Percentiles rank a stretch among this genome's conserved stretches.
phyloP scores from a whole-genome alignment of 2,329 filamentous ascomycete genomes.

The Lachnellula occidentalis region DNA sequence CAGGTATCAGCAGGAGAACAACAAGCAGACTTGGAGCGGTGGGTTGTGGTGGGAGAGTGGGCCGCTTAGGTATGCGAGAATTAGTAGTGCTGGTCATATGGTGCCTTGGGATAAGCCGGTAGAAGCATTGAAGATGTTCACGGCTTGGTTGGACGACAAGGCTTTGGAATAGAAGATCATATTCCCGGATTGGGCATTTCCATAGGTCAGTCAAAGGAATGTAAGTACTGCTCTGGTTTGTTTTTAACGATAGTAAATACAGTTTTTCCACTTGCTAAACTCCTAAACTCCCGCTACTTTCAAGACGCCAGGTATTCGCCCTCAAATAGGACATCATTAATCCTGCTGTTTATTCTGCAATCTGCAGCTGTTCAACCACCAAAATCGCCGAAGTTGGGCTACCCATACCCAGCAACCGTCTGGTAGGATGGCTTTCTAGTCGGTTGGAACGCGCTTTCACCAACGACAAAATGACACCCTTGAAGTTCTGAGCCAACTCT shows the following conservation, averaged over 20 bases:
- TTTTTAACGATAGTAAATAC: too few relatives aligned
- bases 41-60: constrained; percentile 21
- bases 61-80: constrained; percentile 16
- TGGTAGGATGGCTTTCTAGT: background rate
- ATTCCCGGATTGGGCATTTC: too few relatives aligned
- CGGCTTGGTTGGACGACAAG: constrained; percentile 16
- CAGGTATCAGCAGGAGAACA: constrained; percentile 19
- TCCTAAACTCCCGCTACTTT: too few relatives aligned
- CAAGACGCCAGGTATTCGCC: too few relatives aligned
- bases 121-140: constrained; percentile 18
- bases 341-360: background rate
- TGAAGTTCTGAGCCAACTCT: constrained; percentile 12
- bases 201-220: too few relatives aligned
- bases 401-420: background rate
- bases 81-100: constrained; percentile 23
- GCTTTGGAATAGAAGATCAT: background rate
- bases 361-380: background rate
- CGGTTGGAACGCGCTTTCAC: constrained; percentile 5
- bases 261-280: too few relatives aligned
- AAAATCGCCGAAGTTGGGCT: background rate
- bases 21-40: constrained; percentile 17
- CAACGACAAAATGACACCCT: constrained; percentile 6
- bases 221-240: too few relatives aligned
- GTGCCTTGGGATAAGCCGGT: constrained; percentile 21
- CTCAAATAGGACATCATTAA: too few relatives aligned